Evolutionary conservation across 75 land plant genomes (phyloP).

Genomic region (Pinus taeda): DNA sequence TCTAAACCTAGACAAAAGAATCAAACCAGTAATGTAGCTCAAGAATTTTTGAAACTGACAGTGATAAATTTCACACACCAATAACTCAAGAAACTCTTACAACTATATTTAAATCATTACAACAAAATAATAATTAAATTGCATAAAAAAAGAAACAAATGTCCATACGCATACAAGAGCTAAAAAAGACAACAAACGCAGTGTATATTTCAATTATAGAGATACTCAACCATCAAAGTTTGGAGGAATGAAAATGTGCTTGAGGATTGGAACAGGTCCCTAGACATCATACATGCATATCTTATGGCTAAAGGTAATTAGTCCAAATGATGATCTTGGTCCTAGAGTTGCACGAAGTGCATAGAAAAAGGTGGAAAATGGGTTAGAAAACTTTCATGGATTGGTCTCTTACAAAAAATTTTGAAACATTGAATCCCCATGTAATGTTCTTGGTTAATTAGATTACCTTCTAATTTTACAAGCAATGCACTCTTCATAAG

Average conservation of each 20-base stretch:
- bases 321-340: constrained; percentile 91
- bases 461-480: constrained; percentile 92
- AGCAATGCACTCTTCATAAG: constrained; percentile 91
- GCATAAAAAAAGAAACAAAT: not conserved
- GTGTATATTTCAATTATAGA: constrained; percentile 79
- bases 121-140: not conserved
- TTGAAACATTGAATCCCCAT: not conserved
- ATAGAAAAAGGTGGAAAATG: not conserved
- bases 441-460: not conserved
- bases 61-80: not conserved
- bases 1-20: constrained; percentile 60
- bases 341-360: constrained; percentile 55
- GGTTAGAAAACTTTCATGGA: not conserved
- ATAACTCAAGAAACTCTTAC: not conserved
- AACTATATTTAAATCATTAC: constrained; percentile 2
- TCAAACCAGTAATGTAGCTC: not conserved
- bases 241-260: constrained; percentile 77
- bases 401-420: not conserved
- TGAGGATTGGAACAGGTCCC: constrained; percentile 92
- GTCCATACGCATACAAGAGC: constrained; percentile 68
- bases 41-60: not conserved
- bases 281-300: constrained; percentile 95
- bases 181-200: constrained; percentile 88
- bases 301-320: constrained; percentile 96
- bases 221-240: constrained; percentile 66